Evolutionary conservation across 2,329 filamentous ascomycete species (phyloP).

Genomic region (Fusarium cicatricum): DNA sequence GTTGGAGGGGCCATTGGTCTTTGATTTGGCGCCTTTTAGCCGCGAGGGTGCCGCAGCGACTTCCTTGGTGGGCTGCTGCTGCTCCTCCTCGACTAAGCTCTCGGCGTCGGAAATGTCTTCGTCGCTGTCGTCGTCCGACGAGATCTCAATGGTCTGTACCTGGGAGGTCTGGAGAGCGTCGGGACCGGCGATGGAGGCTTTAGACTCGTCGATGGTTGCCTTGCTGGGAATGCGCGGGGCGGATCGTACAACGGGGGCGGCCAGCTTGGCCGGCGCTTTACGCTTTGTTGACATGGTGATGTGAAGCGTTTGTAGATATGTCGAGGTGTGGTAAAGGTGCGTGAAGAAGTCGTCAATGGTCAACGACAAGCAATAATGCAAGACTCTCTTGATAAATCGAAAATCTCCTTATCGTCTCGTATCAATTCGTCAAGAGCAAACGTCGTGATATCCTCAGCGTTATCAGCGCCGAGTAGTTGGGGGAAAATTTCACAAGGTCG

Average conservation of each 20-base stretch:
- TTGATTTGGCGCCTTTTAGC: conserved; percentile 30
- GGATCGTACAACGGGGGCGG: conserved; percentile 61
- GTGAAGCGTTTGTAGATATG: conserved; percentile 8
- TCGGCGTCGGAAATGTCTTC: conserved; percentile 58
- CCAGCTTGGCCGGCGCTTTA: conserved; percentile 66
- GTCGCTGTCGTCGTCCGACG: conserved; percentile 62
- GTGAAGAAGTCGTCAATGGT: conserved; percentile 22
- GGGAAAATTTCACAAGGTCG: conserved; percentile 47
- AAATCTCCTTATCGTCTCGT: not conserved
- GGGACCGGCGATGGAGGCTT: conserved; percentile 59
- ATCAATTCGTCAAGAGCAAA: conserved; percentile 4
- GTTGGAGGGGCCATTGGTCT: conserved; percentile 40
- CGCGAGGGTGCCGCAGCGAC: conserved; percentile 10
- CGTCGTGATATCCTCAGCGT: conserved; percentile 27
- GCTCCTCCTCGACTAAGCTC: conserved; percentile 42
- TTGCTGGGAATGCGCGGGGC: conserved; percentile 61
- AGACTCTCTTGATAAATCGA: not conserved
- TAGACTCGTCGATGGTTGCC: conserved; percentile 65
- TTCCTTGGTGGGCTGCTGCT: conserved; percentile 27
- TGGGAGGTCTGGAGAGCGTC: conserved; percentile 50
- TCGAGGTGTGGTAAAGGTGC: conserved; percentile 13
- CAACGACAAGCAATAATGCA: not conserved
- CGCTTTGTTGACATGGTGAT: conserved; percentile 66
- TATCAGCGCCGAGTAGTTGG: conserved; percentile 37
- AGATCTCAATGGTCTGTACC: conserved; percentile 63